Evolutionary conservation across 148 eudicot species (phyloP).

Genomic region (Camellia japonica): DNA sequence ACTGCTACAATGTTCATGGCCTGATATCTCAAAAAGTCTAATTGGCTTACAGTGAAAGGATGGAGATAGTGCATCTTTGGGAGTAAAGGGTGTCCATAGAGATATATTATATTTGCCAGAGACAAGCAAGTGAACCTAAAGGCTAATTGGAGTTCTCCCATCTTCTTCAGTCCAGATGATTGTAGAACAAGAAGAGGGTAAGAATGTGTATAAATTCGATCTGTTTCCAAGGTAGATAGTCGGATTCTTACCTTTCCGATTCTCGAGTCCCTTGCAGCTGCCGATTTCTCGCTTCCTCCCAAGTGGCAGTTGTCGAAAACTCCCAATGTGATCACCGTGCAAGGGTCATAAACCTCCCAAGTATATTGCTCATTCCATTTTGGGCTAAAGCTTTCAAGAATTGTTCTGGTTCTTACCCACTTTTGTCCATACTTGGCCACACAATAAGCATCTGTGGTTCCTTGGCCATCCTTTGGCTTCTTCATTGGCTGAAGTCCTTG

Average conservation of each 20-base stretch:
- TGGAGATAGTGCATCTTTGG: slow-evolving; percentile 45
- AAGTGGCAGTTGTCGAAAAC: slow-evolving; percentile 42
- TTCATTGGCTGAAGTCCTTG: slow-evolving; percentile 36
- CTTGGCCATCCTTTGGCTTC: slow-evolving; percentile 22
- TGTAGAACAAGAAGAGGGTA: slow-evolving; percentile 41
- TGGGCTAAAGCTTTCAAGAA: slow-evolving; percentile 25
- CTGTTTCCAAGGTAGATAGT: slow-evolving; percentile 36
- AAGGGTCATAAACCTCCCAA: slow-evolving; percentile 39
- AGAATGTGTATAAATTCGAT: slow-evolving; percentile 37
- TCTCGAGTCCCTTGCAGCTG: slow-evolving; percentile 23
- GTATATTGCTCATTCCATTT: slow-evolving; percentile 36
- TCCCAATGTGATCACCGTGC: slow-evolving; percentile 38
- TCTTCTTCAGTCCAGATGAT: slow-evolving; percentile 37
- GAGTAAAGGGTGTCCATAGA: slow-evolving; percentile 31
- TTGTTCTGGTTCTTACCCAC: slow-evolving; percentile 38
- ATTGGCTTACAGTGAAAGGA: slow-evolving; percentile 33
- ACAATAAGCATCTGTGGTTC: slow-evolving; percentile 36
- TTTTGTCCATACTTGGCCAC: slow-evolving; percentile 32
- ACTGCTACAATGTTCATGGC: slow-evolving; percentile 29
- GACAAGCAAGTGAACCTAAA: slow-evolving; percentile 40
- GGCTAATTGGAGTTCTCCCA: slow-evolving; percentile 42
- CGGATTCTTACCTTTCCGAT: slow-evolving; percentile 44
- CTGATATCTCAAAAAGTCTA: slow-evolving; percentile 36
- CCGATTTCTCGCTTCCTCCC: slow-evolving; percentile 46
- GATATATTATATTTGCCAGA: slow-evolving; percentile 30